Percentiles rank a stretch among this genome's conserved stretches.
Conservation (phyloP, 2,329 filamentous ascomycete species). For the Hawksworthiomyces lignivorus region DNA sequence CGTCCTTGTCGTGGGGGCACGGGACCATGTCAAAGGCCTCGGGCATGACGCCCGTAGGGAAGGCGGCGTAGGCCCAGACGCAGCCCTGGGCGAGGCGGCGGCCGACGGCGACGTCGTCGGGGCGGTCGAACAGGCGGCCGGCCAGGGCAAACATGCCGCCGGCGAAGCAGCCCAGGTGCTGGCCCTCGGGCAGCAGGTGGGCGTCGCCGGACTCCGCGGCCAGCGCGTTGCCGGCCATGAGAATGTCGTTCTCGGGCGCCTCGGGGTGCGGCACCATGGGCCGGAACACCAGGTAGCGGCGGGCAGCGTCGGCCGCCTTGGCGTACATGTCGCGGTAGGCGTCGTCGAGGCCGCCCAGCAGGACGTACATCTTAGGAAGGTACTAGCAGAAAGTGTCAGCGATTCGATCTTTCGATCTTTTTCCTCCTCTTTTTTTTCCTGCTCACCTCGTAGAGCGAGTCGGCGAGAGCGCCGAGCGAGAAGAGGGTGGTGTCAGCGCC, state of each 20-base stretch:
- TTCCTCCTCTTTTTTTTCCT: too few relatives aligned
- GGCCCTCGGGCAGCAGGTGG: slow-evolving; percentile 24
- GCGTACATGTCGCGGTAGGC: slow-evolving; percentile 60
- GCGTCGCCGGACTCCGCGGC: slow-evolving; percentile 16
- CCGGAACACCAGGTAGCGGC: slow-evolving; percentile 58
- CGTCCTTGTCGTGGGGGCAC: slow-evolving; percentile 27
- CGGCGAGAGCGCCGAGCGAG: slow-evolving; percentile 45
- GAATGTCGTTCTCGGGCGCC: slow-evolving; percentile 46
- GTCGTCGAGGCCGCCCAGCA: slow-evolving; percentile 55
- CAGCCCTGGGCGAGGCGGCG: slow-evolving; percentile 46
- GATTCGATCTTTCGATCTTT: too few relatives aligned
- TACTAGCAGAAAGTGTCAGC: slow-evolving; percentile 54
- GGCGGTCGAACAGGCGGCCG: slow-evolving; percentile 35
- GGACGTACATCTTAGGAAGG: slow-evolving; percentile 52
- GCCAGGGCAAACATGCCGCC: slow-evolving; percentile 42
- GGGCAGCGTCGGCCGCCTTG: slow-evolving; percentile 49
- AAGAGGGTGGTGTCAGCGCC: slow-evolving; percentile 31
- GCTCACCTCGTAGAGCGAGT: slow-evolving; percentile 55
- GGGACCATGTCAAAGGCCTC: slow-evolving; percentile 41
- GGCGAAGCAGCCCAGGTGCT: slow-evolving; percentile 40
- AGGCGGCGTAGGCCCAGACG: slow-evolving; percentile 48
- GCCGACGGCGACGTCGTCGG: slow-evolving; percentile 38
- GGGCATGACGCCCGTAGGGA: slow-evolving; percentile 51
- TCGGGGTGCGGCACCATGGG: slow-evolving; percentile 49
- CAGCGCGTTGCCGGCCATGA: slow-evolving; percentile 44